Percentiles rank a stretch among this genome's conserved stretches.
Evolutionary conservation across 192 early-diverging fungal genomes (phyloP).

Genomic region (Coemansia sp.): DNA sequence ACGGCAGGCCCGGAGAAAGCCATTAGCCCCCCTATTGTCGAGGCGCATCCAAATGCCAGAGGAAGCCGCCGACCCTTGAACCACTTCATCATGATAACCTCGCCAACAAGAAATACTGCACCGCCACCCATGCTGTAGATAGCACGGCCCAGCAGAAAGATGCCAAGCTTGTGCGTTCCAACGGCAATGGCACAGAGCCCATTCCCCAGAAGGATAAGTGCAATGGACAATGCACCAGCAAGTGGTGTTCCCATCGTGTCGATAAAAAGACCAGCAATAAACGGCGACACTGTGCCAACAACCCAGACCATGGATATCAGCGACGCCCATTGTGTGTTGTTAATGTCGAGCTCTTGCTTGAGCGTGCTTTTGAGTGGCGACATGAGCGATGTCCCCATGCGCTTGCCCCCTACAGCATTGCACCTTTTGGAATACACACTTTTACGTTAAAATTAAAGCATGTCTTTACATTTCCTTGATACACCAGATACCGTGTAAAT

Average conservation of each 20-base stretch:
- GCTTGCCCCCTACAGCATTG: constrained; percentile 45
- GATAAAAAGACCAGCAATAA: constrained; percentile 57
- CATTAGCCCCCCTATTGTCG: constrained; percentile 49
- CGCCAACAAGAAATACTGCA: constrained; percentile 53
- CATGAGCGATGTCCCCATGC: constrained; percentile 55
- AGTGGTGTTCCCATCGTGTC: constrained; percentile 55
- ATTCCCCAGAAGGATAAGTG: constrained; percentile 47
- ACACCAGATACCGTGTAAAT: neutral
- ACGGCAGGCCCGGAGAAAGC: constrained; percentile 49
- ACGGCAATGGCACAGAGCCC: constrained; percentile 49
- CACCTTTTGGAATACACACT: no score
- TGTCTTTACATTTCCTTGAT: neutral
- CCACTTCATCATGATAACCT: constrained; percentile 60
- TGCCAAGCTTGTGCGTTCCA: constrained; percentile 23
- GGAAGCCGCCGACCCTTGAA: constrained; percentile 54
- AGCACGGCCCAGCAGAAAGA: constrained; percentile 53
- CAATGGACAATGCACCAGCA: constrained; percentile 43
- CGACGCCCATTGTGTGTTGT: constrained; percentile 58
- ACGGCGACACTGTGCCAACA: constrained; percentile 55
- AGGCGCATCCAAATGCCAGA: constrained; percentile 46
- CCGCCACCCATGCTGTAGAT: constrained; percentile 55
- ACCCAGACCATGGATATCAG: constrained; percentile 57
- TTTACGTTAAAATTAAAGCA: no score
- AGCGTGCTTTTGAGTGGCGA: constrained; percentile 57
- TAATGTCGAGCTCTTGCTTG: constrained; percentile 54